Base-by-base conservation (phyloP, 805 yeast species). In the Wickerhamomyces hampshirensis region DNA sequence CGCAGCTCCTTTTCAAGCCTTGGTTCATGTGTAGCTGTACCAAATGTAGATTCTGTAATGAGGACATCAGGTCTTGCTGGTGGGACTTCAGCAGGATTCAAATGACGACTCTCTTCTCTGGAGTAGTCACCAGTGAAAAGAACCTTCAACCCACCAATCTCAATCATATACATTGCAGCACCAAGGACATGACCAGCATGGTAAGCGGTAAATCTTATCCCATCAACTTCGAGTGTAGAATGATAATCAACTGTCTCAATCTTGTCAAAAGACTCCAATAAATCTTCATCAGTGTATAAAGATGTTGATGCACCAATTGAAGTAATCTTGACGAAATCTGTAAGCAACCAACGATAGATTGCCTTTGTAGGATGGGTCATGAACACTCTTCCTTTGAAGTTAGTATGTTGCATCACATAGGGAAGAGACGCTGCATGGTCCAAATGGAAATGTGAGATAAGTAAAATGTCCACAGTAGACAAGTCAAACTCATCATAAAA, bases 181-280 rank as follows among this genome's bases (percentile, higher is more conserved):
- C 99, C 99, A 30, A 93, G 67, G 10, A 93, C 99, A 69, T 93
- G 99, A n/a, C 99, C 99, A 6, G 99, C 99, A 63, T 91, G 99
- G 59, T 83, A 93, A 1, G 98, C 98, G 1, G 98, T 93, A 65
- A 93, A 91, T 54, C 93, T 71, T 38, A 93, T 81, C 35, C 98
- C 98, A 40, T 85, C 94, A 24, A 89, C 84, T 50, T 93, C 98
- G 46, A 87, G 75, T 0, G 98, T 93, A 5, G 97, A 86, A 60
- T 93, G 98, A 60, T 83, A 93, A 59, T 93, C 98, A 17, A 93
- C 77, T 1, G 98, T 86, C 59, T 93, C 98, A 33, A 93, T 93
- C 44, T 75, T 68, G 52, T 88, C 96, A 52, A 91, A 87, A 0
- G 96, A 85, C 35, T 79, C 81, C 53, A 79, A 76, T 47, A 93